A percentile compares a stretch with the other conserved stretches of the same genome.
These are phyloP conservation scores for Amanita muscaria DNA, from an alignment of 768 basidiomycete species.

Conservation along the genomic window DNA sequence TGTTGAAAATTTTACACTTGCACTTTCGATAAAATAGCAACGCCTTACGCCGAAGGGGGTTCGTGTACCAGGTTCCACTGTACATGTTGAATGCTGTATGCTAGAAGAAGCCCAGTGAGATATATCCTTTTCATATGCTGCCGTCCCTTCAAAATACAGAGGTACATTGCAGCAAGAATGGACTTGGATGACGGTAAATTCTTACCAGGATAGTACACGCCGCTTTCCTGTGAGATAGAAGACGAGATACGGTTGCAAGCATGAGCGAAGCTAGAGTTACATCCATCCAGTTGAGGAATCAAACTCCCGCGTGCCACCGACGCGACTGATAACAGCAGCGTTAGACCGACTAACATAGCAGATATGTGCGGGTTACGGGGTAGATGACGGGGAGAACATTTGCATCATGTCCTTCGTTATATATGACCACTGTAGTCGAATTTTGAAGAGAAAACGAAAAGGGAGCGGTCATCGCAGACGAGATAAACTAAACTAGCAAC, in stretches of 20 bases:
- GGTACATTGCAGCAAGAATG: neutral
- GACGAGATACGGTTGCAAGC: constrained; percentile 25
- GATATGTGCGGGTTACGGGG: too few species aligned
- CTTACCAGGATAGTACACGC: constrained; percentile 36
- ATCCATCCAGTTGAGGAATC: too few species aligned
- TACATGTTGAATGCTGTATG: constrained; percentile 36
- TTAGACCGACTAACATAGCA: too few species aligned
- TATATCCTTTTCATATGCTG: constrained; percentile 33
- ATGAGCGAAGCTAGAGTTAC: constrained; percentile 10
- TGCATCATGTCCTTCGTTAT: too few species aligned
- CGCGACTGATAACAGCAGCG: too few species aligned
- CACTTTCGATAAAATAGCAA: neutral
- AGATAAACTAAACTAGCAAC: too few species aligned
- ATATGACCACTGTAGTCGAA: too few species aligned
- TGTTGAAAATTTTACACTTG: neutral
- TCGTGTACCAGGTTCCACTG: constrained; percentile 46
- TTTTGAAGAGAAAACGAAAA: too few species aligned
- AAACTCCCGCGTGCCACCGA: too few species aligned
- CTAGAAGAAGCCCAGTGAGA: constrained; percentile 46
- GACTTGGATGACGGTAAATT: neutral
- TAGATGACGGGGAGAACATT: too few species aligned
- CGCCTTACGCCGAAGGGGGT: constrained; percentile 46
- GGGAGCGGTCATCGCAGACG: too few species aligned
- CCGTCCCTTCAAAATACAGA: constrained; percentile 14
- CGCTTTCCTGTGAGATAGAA: constrained; percentile 33